phyloP scores from a whole-genome alignment of 306 rosid species.

The Castanea mollissima region DNA sequence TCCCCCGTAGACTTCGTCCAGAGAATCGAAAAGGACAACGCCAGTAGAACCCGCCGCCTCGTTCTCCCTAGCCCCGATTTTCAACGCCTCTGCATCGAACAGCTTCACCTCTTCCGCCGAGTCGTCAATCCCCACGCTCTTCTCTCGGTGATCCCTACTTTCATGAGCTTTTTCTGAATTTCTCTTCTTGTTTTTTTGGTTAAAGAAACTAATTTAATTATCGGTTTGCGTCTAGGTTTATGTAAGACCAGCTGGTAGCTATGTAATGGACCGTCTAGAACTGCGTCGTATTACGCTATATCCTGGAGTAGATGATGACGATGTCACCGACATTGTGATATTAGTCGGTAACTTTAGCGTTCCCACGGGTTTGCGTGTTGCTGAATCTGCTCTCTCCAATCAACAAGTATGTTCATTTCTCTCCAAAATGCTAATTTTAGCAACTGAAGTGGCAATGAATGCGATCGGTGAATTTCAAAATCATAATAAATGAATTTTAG shows the following conservation, averaged over 20 bases:
- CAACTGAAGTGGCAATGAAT: too few species aligned
- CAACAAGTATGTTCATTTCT: slow-evolving; percentile 48
- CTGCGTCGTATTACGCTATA: slow-evolving; percentile 65
- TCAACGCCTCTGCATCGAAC: slow-evolving; percentile 66
- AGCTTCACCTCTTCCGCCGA: slow-evolving; percentile 77
- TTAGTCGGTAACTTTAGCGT: slow-evolving; percentile 67
- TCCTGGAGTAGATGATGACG: slow-evolving; percentile 30
- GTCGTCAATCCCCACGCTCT: slow-evolving; percentile 59
- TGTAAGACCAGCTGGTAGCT: slow-evolving; percentile 97
- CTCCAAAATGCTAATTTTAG: not conserved
- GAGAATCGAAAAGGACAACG: slow-evolving; percentile 42
- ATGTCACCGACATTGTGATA: slow-evolving; percentile 59
- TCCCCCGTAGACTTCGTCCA: slow-evolving; percentile 82
- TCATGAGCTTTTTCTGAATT: not conserved
- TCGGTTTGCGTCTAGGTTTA: slow-evolving; percentile 52
- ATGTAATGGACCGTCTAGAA: slow-evolving; percentile 96
- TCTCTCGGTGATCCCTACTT: slow-evolving; percentile 58
- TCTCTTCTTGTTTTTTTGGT: not conserved
- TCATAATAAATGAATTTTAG: too few species aligned
- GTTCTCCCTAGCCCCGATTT: slow-evolving; percentile 81
- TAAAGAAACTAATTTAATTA: not conserved
- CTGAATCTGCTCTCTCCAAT: slow-evolving; percentile 67
- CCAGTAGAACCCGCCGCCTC: slow-evolving; percentile 24
- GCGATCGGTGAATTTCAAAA: too few species aligned
- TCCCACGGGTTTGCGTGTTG: slow-evolving; percentile 73